A percentile compares a stretch with the other conserved stretches of the same genome.
Conservation (phyloP, 306 rosid genomes). For the Trifolium subterraneum region DNA sequence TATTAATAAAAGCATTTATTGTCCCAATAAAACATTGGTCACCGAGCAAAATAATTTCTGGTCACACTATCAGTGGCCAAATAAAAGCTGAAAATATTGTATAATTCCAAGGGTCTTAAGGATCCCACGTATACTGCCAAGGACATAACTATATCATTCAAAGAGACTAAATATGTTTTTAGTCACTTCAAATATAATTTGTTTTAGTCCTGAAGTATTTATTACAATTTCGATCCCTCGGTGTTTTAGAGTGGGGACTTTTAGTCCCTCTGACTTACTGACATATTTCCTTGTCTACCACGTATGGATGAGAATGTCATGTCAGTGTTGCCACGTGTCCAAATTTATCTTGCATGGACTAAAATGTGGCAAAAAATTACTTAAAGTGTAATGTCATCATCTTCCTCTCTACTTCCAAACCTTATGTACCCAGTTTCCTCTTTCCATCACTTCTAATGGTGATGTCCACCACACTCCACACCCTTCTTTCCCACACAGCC, state of each 20-base stretch:
- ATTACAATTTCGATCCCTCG: slow-evolving; percentile 1
- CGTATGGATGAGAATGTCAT: background rate
- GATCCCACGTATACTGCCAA: slow-evolving; percentile 1
- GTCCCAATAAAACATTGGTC: background rate
- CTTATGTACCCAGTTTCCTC: background rate
- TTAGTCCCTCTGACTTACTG: background rate
- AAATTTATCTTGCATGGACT: slow-evolving; percentile 1
- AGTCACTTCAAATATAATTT: background rate
- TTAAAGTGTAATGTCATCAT: background rate
- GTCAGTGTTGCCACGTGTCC: background rate
- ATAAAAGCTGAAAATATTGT: slow-evolving; percentile 10
- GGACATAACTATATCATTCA: background rate
- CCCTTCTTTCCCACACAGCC: background rate
- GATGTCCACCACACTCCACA: background rate
- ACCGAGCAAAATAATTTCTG: background rate
- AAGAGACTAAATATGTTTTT: background rate
- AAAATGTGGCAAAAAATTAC: background rate
- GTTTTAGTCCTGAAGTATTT: background rate
- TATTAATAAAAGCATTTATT: background rate
- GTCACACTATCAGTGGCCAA: background rate
- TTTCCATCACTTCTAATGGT: background rate
- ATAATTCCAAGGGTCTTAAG: slow-evolving; percentile 16
- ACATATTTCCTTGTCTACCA: background rate
- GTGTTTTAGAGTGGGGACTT: background rate
- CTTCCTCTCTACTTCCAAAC: slow-evolving; percentile 5